These are phyloP conservation scores for Picea abies DNA, from an alignment of 83 land plant genomes.

Conservation along the genomic window DNA sequence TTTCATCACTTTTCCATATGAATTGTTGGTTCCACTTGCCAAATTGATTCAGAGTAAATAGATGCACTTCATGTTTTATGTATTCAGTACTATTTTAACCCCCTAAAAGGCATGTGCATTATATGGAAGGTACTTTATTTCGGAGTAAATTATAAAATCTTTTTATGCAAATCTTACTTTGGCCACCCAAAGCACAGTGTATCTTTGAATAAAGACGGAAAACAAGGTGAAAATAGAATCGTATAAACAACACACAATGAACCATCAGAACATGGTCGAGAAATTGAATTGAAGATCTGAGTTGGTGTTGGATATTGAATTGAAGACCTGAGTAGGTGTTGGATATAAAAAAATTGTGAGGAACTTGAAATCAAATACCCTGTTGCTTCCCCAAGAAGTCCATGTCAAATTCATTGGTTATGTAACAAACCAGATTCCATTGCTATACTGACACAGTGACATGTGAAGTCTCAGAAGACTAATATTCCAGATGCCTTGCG, in stretches of 20 bases:
- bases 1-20: slow-evolving; percentile 22
- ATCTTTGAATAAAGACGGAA: slow-evolving; percentile 52
- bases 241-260: slow-evolving; percentile 50
- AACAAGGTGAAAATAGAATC: slow-evolving; percentile 55
- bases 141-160: neutral
- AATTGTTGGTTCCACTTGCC: no score
- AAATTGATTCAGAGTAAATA: slow-evolving; percentile 31
- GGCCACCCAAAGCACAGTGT: slow-evolving; percentile 43
- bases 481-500: no score
- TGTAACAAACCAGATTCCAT: slow-evolving; percentile 8
- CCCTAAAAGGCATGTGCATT: neutral
- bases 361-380: slow-evolving; percentile 35
- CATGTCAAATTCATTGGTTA: slow-evolving; percentile 23
- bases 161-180: slow-evolving; percentile 32
- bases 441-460: no score
- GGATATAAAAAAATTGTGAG: slow-evolving; percentile 51
- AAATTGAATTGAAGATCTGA: slow-evolving; percentile 46
- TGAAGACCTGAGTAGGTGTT: slow-evolving; percentile 47
- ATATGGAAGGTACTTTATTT: neutral
- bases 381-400: slow-evolving; percentile 45
- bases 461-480: no score
- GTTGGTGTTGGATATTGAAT: slow-evolving; percentile 49
- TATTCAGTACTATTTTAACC: neutral
- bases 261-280: slow-evolving; percentile 53
- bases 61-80: slow-evolving; percentile 19